phyloP scores from a whole-genome alignment of 768 basidiomycete genomes.

The Tricholoma sp. region DNA sequence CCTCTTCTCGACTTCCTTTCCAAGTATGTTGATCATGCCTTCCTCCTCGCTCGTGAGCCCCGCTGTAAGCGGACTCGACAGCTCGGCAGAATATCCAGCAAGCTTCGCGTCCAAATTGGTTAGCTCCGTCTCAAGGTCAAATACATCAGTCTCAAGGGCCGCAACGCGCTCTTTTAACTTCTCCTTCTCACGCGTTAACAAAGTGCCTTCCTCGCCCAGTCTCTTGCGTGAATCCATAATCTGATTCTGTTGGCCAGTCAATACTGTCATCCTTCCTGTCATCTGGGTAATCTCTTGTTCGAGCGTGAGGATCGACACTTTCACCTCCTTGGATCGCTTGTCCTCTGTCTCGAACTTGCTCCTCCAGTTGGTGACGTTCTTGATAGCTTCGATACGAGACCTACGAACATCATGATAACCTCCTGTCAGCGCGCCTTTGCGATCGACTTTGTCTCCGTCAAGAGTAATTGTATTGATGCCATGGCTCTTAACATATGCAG shows the following conservation, averaged over 20 bases:
- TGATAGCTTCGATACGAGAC: slow-evolving; percentile 86
- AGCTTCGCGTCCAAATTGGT: slow-evolving; percentile 55
- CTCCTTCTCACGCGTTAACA: slow-evolving; percentile 66
- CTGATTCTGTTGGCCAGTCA: slow-evolving; percentile 65
- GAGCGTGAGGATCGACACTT: slow-evolving; percentile 55
- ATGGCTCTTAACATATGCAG: slow-evolving; percentile 91
- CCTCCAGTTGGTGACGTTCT: slow-evolving; percentile 70
- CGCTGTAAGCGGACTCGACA: slow-evolving; percentile 69
- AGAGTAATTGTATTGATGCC: slow-evolving; percentile 96
- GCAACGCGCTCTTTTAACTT: slow-evolving; percentile 53
- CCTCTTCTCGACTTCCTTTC: slow-evolving; percentile 70
- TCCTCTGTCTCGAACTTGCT: slow-evolving; percentile 63
- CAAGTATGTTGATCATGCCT: slow-evolving; percentile 54
- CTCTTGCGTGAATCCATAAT: slow-evolving; percentile 64
- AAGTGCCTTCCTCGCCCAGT: slow-evolving; percentile 54
- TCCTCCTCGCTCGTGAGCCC: slow-evolving; percentile 74
- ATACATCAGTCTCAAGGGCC: slow-evolving; percentile 60
- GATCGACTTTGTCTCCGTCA: slow-evolving; percentile 95
- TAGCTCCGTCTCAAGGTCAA: slow-evolving; percentile 71
- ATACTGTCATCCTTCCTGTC: slow-evolving; percentile 66
- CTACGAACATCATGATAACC: slow-evolving; percentile 92
- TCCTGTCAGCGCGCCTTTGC: slow-evolving; percentile 93
- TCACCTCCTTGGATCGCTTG: slow-evolving; percentile 66
- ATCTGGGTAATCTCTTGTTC: slow-evolving; percentile 85
- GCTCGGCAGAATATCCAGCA: slow-evolving; percentile 60